Percentiles rank a stretch among this genome's conserved stretches.
These are phyloP conservation scores for Xylaria sp. DNA, from an alignment of 2,329 filamentous ascomycete species.

Conservation along the genomic window DNA sequence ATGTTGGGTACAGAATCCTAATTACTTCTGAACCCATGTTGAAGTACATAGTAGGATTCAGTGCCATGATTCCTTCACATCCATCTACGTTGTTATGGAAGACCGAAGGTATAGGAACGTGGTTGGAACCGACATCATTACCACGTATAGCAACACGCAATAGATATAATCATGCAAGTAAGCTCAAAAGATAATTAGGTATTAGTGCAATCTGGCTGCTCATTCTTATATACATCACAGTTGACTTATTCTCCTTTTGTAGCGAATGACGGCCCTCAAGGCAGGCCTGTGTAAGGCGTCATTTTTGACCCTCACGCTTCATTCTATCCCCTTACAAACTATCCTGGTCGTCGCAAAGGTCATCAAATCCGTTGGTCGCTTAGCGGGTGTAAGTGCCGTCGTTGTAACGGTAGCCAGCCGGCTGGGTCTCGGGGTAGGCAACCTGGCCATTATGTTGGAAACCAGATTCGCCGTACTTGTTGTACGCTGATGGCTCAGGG, in stretches of 20 bases:
- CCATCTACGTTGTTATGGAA: no score
- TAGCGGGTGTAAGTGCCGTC: slow-evolving; percentile 6
- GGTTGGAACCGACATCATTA: no score
- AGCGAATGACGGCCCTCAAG: slow-evolving; percentile 21
- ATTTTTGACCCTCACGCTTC: slow-evolving; percentile 13
- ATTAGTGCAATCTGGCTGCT: background rate
- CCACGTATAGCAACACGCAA: no score
- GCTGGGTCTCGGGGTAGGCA: slow-evolving; percentile 35
- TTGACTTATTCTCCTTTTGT: slow-evolving; percentile 12
- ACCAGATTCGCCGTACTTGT: slow-evolving; percentile 37
- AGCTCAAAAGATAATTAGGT: no score
- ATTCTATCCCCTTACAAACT: slow-evolving; percentile 1
- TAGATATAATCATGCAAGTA: no score
- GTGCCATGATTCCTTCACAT: no score
- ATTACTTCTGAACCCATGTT: no score
- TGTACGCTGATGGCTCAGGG: slow-evolving; percentile 26
- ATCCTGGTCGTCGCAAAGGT: slow-evolving; percentile 7
- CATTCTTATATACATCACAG: slow-evolving; percentile 6
- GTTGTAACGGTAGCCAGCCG: slow-evolving; percentile 30
- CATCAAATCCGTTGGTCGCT: slow-evolving; percentile 2
- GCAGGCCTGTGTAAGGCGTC: slow-evolving; percentile 23
- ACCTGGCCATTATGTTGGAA: slow-evolving; percentile 35
- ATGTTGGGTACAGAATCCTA: no score
- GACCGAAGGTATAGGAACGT: no score
- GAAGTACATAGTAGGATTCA: no score